phyloP scores from a whole-genome alignment of 441 rosid genomes.

The Biscutella laevigata region DNA sequence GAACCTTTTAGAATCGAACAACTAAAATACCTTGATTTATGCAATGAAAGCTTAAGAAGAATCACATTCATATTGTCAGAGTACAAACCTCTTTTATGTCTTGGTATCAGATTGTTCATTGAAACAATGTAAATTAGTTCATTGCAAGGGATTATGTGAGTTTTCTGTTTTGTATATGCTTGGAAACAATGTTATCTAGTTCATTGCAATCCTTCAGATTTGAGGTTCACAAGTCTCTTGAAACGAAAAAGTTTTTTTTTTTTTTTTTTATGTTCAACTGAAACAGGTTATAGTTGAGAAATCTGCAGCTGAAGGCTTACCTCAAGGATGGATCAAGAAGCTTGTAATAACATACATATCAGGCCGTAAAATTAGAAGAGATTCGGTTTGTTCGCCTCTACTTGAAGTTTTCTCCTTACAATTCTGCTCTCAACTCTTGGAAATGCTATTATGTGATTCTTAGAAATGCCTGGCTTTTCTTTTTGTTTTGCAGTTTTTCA shows the following conservation, averaged over 20 bases:
- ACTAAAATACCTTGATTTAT: not conserved
- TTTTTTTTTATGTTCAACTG: slow-evolving; percentile 29
- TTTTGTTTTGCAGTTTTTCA: slow-evolving; percentile 48
- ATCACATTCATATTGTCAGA: slow-evolving; percentile 5
- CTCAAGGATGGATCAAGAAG: slow-evolving; percentile 86
- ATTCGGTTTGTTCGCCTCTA: slow-evolving; percentile 44
- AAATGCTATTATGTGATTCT: slow-evolving; percentile 12
- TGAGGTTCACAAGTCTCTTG: not conserved
- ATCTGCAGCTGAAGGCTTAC: slow-evolving; percentile 63
- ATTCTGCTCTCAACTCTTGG: not conserved
- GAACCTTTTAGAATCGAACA: not conserved
- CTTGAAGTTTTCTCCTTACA: slow-evolving; percentile 1
- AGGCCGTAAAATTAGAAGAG: slow-evolving; percentile 49
- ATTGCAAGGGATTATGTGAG: slow-evolving; percentile 24
- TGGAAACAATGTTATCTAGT: not conserved
- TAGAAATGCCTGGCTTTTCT: slow-evolving; percentile 12
- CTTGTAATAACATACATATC: slow-evolving; percentile 42
- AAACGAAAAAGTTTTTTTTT: slow-evolving; percentile 17
- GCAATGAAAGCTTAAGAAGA: slow-evolving; percentile 15
- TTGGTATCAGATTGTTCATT: not conserved
- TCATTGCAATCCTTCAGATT: slow-evolving; percentile 11
- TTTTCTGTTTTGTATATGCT: not conserved
- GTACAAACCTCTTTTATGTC: not conserved
- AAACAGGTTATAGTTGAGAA: slow-evolving; percentile 54
- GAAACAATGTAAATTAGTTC: not conserved